phyloP scores from a whole-genome alignment of 371 early-diverging fungal species.

The Apophysomyces variabilis region DNA sequence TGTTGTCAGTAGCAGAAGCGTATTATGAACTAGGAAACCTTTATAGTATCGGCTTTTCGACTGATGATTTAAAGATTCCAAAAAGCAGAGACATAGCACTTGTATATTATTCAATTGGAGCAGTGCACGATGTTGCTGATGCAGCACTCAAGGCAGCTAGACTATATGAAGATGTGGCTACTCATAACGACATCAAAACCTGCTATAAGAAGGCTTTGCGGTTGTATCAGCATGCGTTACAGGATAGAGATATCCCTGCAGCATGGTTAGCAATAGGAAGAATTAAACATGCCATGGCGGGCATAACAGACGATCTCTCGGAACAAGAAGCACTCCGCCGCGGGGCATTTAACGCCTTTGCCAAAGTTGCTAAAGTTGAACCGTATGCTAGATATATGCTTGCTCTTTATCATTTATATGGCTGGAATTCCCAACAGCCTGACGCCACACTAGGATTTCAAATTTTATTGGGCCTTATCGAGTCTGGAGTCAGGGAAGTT shows the following conservation, averaged over 20 bases:
- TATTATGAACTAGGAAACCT: too few species aligned
- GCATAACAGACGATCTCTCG: background rate
- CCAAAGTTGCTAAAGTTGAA: background rate
- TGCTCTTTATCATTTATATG: slow-evolving; percentile 29
- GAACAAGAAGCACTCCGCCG: slow-evolving; percentile 6
- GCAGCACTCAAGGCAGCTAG: slow-evolving; percentile 22
- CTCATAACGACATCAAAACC: background rate
- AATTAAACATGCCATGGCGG: slow-evolving; percentile 21
- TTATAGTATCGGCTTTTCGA: too few species aligned
- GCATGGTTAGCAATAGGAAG: slow-evolving; percentile 25
- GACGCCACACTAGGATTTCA: slow-evolving; percentile 20
- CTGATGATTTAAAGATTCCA: background rate
- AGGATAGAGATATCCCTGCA: slow-evolving; percentile 15
- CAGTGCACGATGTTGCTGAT: slow-evolving; percentile 8
- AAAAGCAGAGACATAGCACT: slow-evolving; percentile 20
- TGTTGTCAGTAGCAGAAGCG: too few species aligned
- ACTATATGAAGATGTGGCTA: slow-evolving; percentile 21
- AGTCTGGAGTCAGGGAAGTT: slow-evolving; percentile 18
- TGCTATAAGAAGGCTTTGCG: slow-evolving; percentile 17
- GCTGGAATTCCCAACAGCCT: slow-evolving; percentile 23
- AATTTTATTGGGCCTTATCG: slow-evolving; percentile 14
- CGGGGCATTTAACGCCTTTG: slow-evolving; percentile 21
- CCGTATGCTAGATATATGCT: slow-evolving; percentile 27
- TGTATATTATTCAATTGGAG: slow-evolving; percentile 20
- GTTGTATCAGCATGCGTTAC: slow-evolving; percentile 19